Evolutionary conservation across 2,329 filamentous ascomycete species (phyloP), one percentile per base, ranked within the genome.

Genomic region (Paecilomyces variotii): DNA sequence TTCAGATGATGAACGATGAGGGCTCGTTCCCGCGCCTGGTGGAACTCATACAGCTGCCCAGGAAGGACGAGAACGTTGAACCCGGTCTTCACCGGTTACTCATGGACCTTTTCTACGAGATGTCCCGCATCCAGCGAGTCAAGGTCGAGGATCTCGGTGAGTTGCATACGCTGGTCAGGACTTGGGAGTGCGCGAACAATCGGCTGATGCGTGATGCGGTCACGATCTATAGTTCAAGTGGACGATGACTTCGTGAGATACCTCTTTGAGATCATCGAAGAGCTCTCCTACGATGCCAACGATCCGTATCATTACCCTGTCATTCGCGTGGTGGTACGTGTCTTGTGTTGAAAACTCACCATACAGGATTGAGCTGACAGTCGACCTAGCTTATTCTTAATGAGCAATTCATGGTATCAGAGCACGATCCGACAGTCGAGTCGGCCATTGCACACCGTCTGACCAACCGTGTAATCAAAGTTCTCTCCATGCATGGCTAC

Each of bases 261-360:
- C 68, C 84, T 99, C 9, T 91, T 97, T 68, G 83, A 87, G 63
- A 86, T 96, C 58, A 93, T 97, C 68, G 93, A 97, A 75, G 84
- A 89, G 62, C 80, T 93, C 4, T 94, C 91, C 5, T 86, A 93
- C 71, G 93, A 97, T 73, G 87, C 84, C 25, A 85, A 91, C 64
- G 94, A 97, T 72, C 93, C 93, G 0, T 99, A 96, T 72, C 93
- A 97, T 72, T 97, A 97, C 72, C 89, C 91, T 4, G 88, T 97
- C 53, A 97, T 99, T 69, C 85, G 92, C 63, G 92, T 97, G 55
- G 74, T 99, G 76, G 91, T 96, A 76, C 72, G 87, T 79, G 6
- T 10, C 32, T 45, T 34, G 10, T 12, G 11, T 12, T 45, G n/a
- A 6, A 19, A 45, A 39, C 35, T 6, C n/a, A n/a, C 5, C 6